Evolutionary conservation across 164 flowering plant species (phyloP).

Genomic region (Magnolia changhungtana): DNA sequence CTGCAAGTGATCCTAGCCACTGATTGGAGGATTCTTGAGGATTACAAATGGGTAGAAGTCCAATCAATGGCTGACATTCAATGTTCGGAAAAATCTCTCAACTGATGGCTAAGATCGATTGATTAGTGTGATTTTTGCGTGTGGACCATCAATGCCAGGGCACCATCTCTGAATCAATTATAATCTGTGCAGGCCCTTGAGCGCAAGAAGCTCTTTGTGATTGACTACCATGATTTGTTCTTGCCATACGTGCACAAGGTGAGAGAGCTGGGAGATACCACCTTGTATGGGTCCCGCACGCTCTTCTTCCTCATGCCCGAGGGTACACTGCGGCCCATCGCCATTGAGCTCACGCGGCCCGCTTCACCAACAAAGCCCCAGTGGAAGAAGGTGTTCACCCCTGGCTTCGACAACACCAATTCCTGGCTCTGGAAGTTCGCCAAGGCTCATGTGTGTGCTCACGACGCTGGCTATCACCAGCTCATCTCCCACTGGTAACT

Average conservation of each 20-base stretch:
- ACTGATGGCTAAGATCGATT: too few species aligned
- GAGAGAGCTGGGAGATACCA: conserved; percentile 41
- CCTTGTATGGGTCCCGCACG: conserved; percentile 70
- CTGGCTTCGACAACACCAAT: conserved; percentile 44
- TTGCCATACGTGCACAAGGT: conserved; percentile 55
- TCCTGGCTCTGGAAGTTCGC: conserved; percentile 72
- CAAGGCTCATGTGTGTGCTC: conserved; percentile 62
- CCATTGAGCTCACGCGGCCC: conserved; percentile 70
- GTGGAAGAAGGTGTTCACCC: conserved; percentile 53
- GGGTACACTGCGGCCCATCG: conserved; percentile 52
- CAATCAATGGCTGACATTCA: too few species aligned
- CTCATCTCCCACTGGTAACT: conserved; percentile 72
- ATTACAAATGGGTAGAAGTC: too few species aligned
- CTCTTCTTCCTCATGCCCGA: conserved; percentile 47
- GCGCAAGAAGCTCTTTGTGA: conserved; percentile 48
- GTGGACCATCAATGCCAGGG: too few species aligned
- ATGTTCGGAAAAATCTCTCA: too few species aligned
- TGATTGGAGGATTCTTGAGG: too few species aligned
- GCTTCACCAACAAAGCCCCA: conserved; percentile 35
- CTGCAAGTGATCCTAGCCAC: too few species aligned
- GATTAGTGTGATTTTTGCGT: too few species aligned
- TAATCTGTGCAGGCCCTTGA: conserved; percentile 39
- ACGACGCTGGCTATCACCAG: conserved; percentile 69
- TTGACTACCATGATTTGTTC: conserved; percentile 64
- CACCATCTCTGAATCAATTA: too few species aligned